Conservation (phyloP, 2,329 filamentous ascomycete species). For the Aspergillus brunneoviolaceus region DNA sequence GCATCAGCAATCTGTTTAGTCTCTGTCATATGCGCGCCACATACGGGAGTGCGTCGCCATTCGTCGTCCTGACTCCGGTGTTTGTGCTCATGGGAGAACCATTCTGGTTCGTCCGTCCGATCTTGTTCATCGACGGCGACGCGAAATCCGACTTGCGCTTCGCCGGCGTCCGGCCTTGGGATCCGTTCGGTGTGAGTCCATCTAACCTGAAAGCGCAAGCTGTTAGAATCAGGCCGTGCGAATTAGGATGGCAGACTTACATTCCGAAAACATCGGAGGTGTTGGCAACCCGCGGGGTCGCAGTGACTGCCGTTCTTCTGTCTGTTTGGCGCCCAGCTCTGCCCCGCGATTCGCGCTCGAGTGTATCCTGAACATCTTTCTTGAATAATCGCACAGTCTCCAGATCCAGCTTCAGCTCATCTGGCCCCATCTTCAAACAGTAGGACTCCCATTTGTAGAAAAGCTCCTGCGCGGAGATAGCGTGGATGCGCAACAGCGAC, state of each 20-base stretch:
- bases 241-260: conserved; percentile 46
- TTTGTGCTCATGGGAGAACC: conserved; percentile 52
- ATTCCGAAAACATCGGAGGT: conserved; percentile 79
- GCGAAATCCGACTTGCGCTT: conserved; percentile 56
- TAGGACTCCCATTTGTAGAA: conserved; percentile 99
- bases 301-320: conserved; percentile 57
- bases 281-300: conserved; percentile 59
- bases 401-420: conserved; percentile 70
- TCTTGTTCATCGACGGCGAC: conserved; percentile 45
- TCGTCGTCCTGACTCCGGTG: conserved; percentile 37
- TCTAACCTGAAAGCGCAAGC: conserved; percentile 54
- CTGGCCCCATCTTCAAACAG: conserved; percentile 86
- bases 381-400: conserved; percentile 76
- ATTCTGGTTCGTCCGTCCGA: conserved; percentile 45
- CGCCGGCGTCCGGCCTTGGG: conserved; percentile 38
- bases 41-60: conserved; percentile 42
- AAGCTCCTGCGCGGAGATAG: conserved; percentile 77
- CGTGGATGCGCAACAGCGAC: conserved; percentile 82
- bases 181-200: conserved; percentile 51
- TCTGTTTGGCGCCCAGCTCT: conserved; percentile 63
- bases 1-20: conserved; percentile 13
- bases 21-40: conserved; percentile 11
- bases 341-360: conserved; percentile 73
- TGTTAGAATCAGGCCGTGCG: not conserved
- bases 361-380: conserved; percentile 76